A percentile compares a stretch with the other conserved stretches of the same genome.
Evolutionary conservation across 2,329 filamentous ascomycete genomes (phyloP).

Genomic region (Tolypocladium pustulatum): DNA sequence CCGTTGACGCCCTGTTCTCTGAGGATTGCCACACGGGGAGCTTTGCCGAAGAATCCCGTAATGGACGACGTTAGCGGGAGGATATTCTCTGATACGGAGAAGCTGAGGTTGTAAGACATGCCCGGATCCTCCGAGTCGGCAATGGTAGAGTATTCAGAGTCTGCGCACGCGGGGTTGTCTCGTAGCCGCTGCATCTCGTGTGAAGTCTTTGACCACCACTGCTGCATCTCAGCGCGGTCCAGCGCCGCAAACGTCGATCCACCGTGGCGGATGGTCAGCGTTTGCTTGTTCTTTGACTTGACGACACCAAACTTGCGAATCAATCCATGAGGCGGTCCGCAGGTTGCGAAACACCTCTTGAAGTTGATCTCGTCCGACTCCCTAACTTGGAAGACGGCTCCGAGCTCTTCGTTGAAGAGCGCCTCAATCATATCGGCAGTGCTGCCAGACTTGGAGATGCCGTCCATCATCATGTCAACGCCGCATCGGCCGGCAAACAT

Average conservation of each 20-base stretch:
- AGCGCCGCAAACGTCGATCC: slow-evolving; percentile 58
- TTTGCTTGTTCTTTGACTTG: slow-evolving; percentile 58
- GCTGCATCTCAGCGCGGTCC: slow-evolving; percentile 64
- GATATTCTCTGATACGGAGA: slow-evolving; percentile 66
- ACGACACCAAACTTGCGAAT: slow-evolving; percentile 79
- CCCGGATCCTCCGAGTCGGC: slow-evolving; percentile 69
- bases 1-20: slow-evolving; percentile 94
- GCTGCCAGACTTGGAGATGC: slow-evolving; percentile 51
- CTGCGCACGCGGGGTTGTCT: slow-evolving; percentile 80
- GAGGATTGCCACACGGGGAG: slow-evolving; percentile 78
- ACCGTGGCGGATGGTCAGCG: slow-evolving; percentile 64
- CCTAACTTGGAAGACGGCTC: slow-evolving; percentile 89
- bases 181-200: slow-evolving; percentile 83
- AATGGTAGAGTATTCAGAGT: slow-evolving; percentile 70
- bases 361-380: slow-evolving; percentile 78
- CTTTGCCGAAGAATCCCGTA: slow-evolving; percentile 41
- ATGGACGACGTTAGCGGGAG: slow-evolving; percentile 45
- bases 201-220: slow-evolving; percentile 81
- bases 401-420: slow-evolving; percentile 93
- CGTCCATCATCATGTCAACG: slow-evolving; percentile 74
- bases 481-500: slow-evolving; percentile 94
- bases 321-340: slow-evolving; percentile 69
- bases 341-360: slow-evolving; percentile 82
- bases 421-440: slow-evolving; percentile 59
- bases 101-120: slow-evolving; percentile 73